phyloP scores from a whole-genome alignment of 2,329 filamentous ascomycete genomes.

The Cercospora sp. region DNA sequence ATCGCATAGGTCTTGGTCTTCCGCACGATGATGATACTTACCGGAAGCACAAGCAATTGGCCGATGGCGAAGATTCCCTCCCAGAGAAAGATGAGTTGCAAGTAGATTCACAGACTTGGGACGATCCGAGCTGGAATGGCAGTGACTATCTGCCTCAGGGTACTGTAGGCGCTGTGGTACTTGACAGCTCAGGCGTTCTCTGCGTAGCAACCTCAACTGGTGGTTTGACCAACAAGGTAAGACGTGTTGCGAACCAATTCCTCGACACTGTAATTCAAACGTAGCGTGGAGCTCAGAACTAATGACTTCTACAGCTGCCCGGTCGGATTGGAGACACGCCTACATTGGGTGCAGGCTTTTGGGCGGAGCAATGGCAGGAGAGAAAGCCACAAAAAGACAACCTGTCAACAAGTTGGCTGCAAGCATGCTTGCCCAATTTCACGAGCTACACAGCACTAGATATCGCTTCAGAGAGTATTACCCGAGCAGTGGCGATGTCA shows the following conservation, averaged over 20 bases:
- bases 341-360: constrained; percentile 68
- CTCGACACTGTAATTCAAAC: not conserved
- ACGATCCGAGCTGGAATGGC: constrained; percentile 52
- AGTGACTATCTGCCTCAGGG: constrained; percentile 75
- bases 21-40: constrained; percentile 40
- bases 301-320: constrained; percentile 51
- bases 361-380: constrained; percentile 77
- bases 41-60: constrained; percentile 46
- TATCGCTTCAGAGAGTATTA: not conserved
- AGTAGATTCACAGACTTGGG: not conserved
- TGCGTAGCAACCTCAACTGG: constrained; percentile 69
- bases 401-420: constrained; percentile 5
- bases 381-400: not conserved
- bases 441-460: constrained; percentile 24
- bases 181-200: constrained; percentile 73
- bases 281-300: not conserved
- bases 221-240: constrained; percentile 76
- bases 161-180: constrained; percentile 77
- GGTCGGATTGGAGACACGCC: constrained; percentile 86
- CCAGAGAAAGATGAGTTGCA: not conserved
- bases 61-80: constrained; percentile 27
- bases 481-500: constrained; percentile 36
- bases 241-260: not conserved
- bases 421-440: constrained; percentile 31
- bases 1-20: constrained; percentile 59